A percentile compares a stretch with the other conserved stretches of the same genome.
phyloP scores from a whole-genome alignment of 805 yeast genomes.

The Wickerhamomyces rabaulensis region DNA sequence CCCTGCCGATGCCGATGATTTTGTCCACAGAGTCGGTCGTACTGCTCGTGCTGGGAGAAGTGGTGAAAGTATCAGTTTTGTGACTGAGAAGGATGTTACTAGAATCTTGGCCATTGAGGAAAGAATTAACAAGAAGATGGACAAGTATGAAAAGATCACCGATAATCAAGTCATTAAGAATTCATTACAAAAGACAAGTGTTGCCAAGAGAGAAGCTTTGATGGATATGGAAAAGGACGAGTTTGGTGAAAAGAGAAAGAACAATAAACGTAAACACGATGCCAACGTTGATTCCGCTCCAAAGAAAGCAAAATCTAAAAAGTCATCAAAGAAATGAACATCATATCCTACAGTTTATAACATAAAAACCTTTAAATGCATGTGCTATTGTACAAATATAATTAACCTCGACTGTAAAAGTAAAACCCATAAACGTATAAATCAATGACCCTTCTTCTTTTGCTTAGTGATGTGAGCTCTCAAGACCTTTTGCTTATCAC shows the following conservation, averaged over 20 bases:
- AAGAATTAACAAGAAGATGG: conserved; percentile 75
- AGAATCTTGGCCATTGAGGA: conserved; percentile 84
- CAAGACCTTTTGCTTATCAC: conserved; percentile 85
- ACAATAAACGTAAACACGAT: conserved; percentile 36
- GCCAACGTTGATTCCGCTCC: conserved; percentile 3
- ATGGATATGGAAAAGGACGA: conserved; percentile 92
- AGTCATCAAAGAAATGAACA: neutral
- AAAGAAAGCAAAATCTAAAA: conserved; percentile 2
- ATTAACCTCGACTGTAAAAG: neutral
- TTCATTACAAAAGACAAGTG: conserved; percentile 63
- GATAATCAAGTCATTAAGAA: conserved; percentile 76
- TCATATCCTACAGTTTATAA: no score
- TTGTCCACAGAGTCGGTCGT: conserved; percentile 96
- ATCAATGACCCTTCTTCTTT: conserved; percentile 73
- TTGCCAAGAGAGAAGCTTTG: conserved; percentile 83
- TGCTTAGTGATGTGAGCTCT: conserved; percentile 86
- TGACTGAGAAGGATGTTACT: conserved; percentile 79
- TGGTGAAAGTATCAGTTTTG: conserved; percentile 79
- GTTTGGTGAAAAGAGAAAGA: conserved; percentile 70
- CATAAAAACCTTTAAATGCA: neutral
- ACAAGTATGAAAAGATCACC: conserved; percentile 59
- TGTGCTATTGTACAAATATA: conserved; percentile 1
- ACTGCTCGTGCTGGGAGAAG: conserved; percentile 95
- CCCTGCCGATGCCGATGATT: conserved; percentile 95
- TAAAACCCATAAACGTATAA: neutral